A percentile compares a stretch with the other conserved stretches of the same genome.
Conservation (phyloP, 306 rosid genomes). For the Hippophae rhamnoides region DNA sequence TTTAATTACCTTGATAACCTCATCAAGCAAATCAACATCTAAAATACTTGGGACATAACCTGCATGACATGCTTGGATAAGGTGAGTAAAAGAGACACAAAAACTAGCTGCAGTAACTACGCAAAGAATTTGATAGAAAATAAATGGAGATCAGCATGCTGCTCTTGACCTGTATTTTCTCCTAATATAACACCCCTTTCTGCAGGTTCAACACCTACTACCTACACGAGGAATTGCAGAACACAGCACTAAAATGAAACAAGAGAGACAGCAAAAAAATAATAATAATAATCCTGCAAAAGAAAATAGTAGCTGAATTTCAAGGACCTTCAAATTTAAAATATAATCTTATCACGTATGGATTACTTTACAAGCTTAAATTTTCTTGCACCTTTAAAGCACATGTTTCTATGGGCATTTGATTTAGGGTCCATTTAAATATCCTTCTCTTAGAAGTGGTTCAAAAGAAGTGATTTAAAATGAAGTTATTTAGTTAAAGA, state of each 20-base stretch:
- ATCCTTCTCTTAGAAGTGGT: no score
- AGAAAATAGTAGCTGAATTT: no score
- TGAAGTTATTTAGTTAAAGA: no score
- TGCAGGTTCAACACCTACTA: constrained; percentile 93
- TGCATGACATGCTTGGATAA: constrained; percentile 28
- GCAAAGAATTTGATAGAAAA: constrained; percentile 6
- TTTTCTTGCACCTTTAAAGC: no score
- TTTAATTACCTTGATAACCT: constrained; percentile 72
- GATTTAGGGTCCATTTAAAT: no score
- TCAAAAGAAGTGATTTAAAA: no score
- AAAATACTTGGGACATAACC: constrained; percentile 78
- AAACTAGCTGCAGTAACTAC: constrained; percentile 11
- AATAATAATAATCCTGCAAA: no score
- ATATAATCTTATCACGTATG: no score
- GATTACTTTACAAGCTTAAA: no score
- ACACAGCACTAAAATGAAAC: not conserved
- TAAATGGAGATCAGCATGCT: constrained; percentile 7
- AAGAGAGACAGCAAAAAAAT: not conserved
- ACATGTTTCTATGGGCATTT: no score
- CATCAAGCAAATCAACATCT: constrained; percentile 81
- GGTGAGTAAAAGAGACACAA: constrained; percentile 12
- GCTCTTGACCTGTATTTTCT: constrained; percentile 54
- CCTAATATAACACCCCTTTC: constrained; percentile 76
- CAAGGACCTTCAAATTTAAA: no score
- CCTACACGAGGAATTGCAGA: constrained; percentile 33